Conservation (phyloP, 2,329 filamentous ascomycete genomes). For the Aspergillus carbonarius region DNA sequence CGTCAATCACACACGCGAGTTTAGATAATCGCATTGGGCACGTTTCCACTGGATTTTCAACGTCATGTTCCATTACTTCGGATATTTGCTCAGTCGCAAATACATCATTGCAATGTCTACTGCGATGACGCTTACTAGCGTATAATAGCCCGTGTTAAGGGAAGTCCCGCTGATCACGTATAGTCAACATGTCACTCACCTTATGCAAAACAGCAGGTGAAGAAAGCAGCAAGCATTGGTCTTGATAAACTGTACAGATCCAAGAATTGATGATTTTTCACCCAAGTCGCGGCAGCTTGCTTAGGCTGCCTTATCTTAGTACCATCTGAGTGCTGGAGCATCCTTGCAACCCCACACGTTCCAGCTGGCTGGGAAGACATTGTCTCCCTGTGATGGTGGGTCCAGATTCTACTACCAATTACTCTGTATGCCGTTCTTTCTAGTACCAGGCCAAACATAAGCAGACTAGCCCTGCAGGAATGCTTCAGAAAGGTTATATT, state of each 20-base stretch:
- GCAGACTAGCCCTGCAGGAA: not conserved
- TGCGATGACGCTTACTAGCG: not conserved
- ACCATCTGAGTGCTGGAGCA: not conserved
- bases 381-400: not conserved
- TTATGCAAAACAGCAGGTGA: not conserved
- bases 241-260: not conserved
- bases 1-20: not conserved
- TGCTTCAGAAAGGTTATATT: not conserved
- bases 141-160: not conserved
- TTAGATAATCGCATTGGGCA: not conserved
- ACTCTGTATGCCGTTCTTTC: not conserved
- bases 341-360: not conserved
- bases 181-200: not conserved
- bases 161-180: not conserved
- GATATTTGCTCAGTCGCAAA: not conserved
- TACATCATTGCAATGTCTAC: not conserved
- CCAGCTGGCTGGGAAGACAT: not conserved
- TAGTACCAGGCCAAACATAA: not conserved
- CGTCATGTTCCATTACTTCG: not conserved
- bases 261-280: no score
- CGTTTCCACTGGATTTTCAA: not conserved
- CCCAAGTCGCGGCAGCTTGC: not conserved
- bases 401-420: not conserved
- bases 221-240: not conserved
- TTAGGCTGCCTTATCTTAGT: not conserved